Percentiles rank a stretch among this genome's conserved stretches.
Conservation (phyloP, 2,329 filamentous ascomycete genomes). For the Balansia obtecta region DNA sequence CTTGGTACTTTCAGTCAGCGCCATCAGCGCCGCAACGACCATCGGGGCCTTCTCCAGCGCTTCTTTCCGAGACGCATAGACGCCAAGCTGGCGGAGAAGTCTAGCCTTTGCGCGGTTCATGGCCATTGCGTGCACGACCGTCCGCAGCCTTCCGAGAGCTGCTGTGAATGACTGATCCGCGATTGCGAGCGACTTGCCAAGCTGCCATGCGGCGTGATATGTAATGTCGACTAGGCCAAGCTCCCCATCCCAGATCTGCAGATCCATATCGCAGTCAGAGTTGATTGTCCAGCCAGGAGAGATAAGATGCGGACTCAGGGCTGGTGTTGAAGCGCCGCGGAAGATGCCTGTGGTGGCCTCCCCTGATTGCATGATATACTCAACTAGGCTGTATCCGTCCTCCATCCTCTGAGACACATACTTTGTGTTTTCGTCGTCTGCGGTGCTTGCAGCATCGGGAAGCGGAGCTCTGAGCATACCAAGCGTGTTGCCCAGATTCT, state of each 20-base stretch:
- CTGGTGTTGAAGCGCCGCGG: conserved; percentile 26
- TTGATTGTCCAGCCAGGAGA: conserved; percentile 10
- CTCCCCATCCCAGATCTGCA: conserved; percentile 27
- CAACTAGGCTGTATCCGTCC: conserved; percentile 26
- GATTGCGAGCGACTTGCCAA: conserved; percentile 27
- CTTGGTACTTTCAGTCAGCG: too few relatives aligned
- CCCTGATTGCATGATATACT: conserved; percentile 24
- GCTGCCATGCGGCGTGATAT: conserved; percentile 30
- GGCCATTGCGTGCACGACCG: neutral
- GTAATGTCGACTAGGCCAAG: conserved; percentile 30
- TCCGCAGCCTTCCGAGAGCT: conserved; percentile 1
- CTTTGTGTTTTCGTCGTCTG: too few relatives aligned
- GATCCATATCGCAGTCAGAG: conserved; percentile 13
- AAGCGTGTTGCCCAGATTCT: conserved; percentile 11
- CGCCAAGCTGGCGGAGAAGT: too few relatives aligned
- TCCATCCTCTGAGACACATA: too few relatives aligned
- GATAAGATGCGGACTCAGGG: too few relatives aligned
- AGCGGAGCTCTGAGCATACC: conserved; percentile 8
- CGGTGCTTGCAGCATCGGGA: conserved; percentile 1
- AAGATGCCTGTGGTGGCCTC: conserved; percentile 25
- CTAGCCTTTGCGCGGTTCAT: too few relatives aligned
- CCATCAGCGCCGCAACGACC: too few relatives aligned
- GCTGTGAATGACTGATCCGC: conserved; percentile 19
- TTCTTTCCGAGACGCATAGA: too few relatives aligned
- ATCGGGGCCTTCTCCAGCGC: too few relatives aligned